Evolutionary conservation across 129 eudicot genomes (phyloP), one percentile per base, ranked within the genome.

Genomic region (Rutidosis leptorrhynchoides): DNA sequence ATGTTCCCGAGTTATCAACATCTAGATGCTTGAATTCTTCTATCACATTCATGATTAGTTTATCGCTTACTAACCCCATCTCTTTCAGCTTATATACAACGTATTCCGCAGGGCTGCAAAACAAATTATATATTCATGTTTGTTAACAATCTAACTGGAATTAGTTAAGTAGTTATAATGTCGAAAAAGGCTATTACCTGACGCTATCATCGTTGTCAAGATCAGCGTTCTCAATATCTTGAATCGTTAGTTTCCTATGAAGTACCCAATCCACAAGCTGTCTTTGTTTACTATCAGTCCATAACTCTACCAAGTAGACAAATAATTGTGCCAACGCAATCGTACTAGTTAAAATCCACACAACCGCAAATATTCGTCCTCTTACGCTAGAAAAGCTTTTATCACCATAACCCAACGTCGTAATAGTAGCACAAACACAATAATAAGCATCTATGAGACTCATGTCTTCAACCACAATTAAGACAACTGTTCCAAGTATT

Each of bases 381-480:
- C 72, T 67, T 30, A 28, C 0, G 93, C n/a, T 90, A 4, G 87
- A 85, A 37, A 90, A 90, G 62, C 95, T 87, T 74, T 83, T 83
- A 63, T 90, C 97, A 23, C 97, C 97, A 73, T 90, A 90, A 27
- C 97, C 95, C 2, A 90, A 73, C 43, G 95, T 90, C 25, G 93
- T 87, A 25, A 90, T 78, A 5, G 97, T 90, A 4, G 95, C 83
- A 70, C 95, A 90, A 49, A 90, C 93, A 81, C 97, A 83, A 76
- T 90, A 90, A 43, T 87, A 83, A 16, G 97, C 87, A 56, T 90
- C 95, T 67, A 84, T 74, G 27, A 78, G 19, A 59, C 74, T 74
- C 85, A 90, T 59, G 7, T 61, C 70, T 74, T 90, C 97, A 62
- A 73, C 77, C 46, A 48, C 43, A 26, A 62, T 49, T 65, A 90